A percentile compares a stretch with the other conserved stretches of the same genome.
phyloP scores from a whole-genome alignment of 2,329 filamentous ascomycete genomes.

The Cytospora piceae region DNA sequence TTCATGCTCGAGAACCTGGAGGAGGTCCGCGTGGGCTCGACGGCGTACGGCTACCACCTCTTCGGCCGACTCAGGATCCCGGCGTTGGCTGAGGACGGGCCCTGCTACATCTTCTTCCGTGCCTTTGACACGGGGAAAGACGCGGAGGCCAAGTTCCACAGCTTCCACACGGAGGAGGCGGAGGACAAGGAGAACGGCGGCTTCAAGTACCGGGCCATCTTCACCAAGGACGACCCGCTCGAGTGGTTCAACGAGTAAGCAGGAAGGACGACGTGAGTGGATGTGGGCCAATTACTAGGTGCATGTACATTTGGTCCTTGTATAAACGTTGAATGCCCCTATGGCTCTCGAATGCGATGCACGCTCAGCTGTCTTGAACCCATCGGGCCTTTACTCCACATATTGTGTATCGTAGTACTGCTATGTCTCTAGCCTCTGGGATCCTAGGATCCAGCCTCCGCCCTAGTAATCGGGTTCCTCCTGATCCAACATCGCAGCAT shows the following conservation, averaged over 20 bases:
- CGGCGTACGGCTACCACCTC: slow-evolving; percentile 53
- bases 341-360: neutral
- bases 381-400: neutral
- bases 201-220: slow-evolving; percentile 51
- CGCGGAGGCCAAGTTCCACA: slow-evolving; percentile 46
- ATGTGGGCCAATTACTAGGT: neutral
- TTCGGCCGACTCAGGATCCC: slow-evolving; percentile 55
- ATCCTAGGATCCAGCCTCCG: slow-evolving; percentile 1
- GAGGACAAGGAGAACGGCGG: slow-evolving; percentile 46
- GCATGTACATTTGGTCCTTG: neutral
- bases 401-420: neutral
- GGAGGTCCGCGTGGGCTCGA: slow-evolving; percentile 48
- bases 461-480: slow-evolving; percentile 58
- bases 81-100: slow-evolving; percentile 42
- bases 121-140: slow-evolving; percentile 49
- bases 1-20: slow-evolving; percentile 47
- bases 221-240: slow-evolving; percentile 49
- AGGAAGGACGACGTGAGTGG: neutral
- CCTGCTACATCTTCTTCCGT: slow-evolving; percentile 53
- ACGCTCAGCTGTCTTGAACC: neutral
- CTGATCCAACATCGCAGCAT: slow-evolving; percentile 78
- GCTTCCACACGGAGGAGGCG: slow-evolving; percentile 52
- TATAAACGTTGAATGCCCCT: neutral
- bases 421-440: too few species aligned
- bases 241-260: slow-evolving; percentile 58